phyloP scores from a whole-genome alignment of 73 alveolate species.

The Loxodes magnus region DNA sequence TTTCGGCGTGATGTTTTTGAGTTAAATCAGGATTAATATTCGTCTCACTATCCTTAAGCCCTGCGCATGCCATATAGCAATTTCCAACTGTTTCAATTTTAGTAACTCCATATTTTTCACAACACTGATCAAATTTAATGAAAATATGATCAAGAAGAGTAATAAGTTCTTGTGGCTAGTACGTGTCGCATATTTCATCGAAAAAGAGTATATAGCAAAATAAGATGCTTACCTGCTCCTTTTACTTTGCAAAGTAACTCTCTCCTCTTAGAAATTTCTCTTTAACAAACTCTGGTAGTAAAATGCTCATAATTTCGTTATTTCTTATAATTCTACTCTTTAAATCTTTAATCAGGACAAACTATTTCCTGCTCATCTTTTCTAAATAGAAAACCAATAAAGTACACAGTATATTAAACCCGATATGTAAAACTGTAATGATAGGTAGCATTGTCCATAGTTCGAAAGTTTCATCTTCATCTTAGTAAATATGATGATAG shows the following conservation, averaged over 20 bases:
- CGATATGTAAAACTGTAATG: no score
- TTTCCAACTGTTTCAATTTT: slow-evolving; percentile 79
- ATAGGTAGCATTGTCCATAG: no score
- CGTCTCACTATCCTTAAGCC: slow-evolving; percentile 51
- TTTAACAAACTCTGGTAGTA: slow-evolving; percentile 4
- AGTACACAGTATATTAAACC: no score
- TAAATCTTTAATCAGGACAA: neutral
- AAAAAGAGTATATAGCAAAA: slow-evolving; percentile 61
- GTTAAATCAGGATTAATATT: slow-evolving; percentile 12
- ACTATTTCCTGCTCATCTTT: slow-evolving; percentile 3
- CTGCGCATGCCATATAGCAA: slow-evolving; percentile 75
- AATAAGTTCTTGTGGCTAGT: slow-evolving; percentile 32
- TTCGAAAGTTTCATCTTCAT: no score
- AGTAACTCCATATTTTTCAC: slow-evolving; percentile 30
- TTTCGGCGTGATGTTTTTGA: slow-evolving; percentile 3
- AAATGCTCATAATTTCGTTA: neutral
- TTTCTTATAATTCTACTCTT: neutral
- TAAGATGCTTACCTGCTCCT: slow-evolving; percentile 47
- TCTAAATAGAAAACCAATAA: no score
- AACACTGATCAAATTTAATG: slow-evolving; percentile 52
- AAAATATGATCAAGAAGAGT: slow-evolving; percentile 43
- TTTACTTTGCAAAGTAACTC: slow-evolving; percentile 51
- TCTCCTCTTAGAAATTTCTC: slow-evolving; percentile 20
- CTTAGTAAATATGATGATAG: no score
- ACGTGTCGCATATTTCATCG: slow-evolving; percentile 40